Evolutionary conservation across 78 protist genomes (phyloP).

Genomic region (Protostelium mycophagum): DNA sequence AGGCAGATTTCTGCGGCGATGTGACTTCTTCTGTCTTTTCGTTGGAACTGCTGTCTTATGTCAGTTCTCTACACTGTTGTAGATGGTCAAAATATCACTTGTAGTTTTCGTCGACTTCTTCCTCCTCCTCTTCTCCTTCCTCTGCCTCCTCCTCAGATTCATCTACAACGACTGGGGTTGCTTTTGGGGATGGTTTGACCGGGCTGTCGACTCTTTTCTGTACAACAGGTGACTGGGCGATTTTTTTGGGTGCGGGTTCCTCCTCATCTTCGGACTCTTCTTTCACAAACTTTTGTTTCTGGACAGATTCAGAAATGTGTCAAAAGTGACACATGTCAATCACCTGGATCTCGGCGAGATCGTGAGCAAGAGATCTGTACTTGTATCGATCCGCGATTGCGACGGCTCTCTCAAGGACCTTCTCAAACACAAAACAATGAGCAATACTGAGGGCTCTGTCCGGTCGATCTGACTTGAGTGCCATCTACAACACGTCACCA

Average conservation of each 20-base stretch:
- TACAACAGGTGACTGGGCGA: no score
- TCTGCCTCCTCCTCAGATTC: neutral
- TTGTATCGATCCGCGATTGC: neutral
- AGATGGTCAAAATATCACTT: neutral
- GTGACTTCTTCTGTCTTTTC: neutral
- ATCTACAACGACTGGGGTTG: neutral
- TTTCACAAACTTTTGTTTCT: neutral
- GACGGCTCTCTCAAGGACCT: neutral
- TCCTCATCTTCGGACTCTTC: neutral
- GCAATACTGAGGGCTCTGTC: neutral
- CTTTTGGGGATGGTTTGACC: neutral
- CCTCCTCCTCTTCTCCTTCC: neutral
- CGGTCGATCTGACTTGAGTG: neutral
- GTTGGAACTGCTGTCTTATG: neutral
- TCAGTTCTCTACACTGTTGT: neutral
- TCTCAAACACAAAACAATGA: neutral
- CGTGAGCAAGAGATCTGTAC: neutral
- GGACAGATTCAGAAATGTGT: neutral
- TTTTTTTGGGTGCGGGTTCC: neutral
- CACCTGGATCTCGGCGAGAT: neutral
- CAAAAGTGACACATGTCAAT: neutral
- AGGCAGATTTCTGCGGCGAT: neutral
- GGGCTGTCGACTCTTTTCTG: neutral
- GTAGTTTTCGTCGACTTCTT: neutral
- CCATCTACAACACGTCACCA: neutral